Evolutionary conservation across 345 rosid species (phyloP).

Genomic region (Aegle marmelos): DNA sequence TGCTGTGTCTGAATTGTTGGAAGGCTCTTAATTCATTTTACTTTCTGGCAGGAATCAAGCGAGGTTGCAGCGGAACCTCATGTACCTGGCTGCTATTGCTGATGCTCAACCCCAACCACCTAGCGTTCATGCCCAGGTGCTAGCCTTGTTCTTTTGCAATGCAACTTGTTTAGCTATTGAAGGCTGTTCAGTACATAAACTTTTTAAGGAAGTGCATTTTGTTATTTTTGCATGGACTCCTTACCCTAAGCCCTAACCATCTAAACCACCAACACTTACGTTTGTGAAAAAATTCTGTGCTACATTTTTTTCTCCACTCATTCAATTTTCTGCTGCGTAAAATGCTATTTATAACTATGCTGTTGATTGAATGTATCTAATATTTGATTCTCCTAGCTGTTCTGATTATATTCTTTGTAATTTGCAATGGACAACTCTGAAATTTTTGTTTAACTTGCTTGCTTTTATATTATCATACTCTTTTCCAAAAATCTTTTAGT

Average conservation of each 20-base stretch:
- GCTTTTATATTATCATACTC: neutral
- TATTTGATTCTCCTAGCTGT: neutral
- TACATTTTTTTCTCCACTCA: neutral
- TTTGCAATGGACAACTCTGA: neutral
- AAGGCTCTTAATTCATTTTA: neutral
- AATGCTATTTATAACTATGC: neutral
- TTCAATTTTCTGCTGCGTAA: slow-evolving; percentile 4
- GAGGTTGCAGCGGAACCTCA: slow-evolving; percentile 91
- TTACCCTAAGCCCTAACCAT: neutral
- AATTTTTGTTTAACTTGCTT: neutral
- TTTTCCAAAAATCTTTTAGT: neutral
- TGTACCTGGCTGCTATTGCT: slow-evolving; percentile 98
- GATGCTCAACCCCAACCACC: slow-evolving; percentile 99
- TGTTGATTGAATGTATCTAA: neutral
- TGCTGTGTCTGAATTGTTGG: neutral
- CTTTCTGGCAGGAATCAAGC: slow-evolving; percentile 77
- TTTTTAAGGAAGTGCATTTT: neutral
- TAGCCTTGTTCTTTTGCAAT: neutral
- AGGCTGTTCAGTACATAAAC: neutral
- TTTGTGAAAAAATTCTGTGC: neutral
- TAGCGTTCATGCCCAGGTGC: slow-evolving; percentile 77
- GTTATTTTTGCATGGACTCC: neutral
- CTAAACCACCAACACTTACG: neutral
- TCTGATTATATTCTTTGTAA: neutral
- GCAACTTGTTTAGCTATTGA: neutral